phyloP scores from a whole-genome alignment of 2,329 filamentous ascomycete genomes.

The Paramyrothecium roridum region DNA sequence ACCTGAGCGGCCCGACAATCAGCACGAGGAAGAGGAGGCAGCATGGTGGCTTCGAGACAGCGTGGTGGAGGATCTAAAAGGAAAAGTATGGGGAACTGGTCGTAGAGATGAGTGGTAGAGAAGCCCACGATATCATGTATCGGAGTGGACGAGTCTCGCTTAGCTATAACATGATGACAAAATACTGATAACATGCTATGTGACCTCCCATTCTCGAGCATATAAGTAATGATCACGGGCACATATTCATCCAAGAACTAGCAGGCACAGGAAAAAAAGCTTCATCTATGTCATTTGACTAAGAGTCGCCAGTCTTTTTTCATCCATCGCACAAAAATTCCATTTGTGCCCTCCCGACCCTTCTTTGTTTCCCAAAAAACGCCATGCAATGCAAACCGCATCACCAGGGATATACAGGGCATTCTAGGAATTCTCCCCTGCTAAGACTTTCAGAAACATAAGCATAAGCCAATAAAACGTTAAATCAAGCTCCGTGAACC shows the following conservation, averaged over 20 bases:
- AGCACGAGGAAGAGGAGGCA: constrained; percentile 21
- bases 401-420: constrained; percentile 27
- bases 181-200: neutral
- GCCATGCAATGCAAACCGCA: constrained; percentile 37
- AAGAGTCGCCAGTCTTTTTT: constrained; percentile 17
- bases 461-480: neutral
- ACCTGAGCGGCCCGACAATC: constrained; percentile 15
- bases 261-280: constrained; percentile 1
- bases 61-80: constrained; percentile 53
- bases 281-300: neutral
- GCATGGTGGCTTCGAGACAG: constrained; percentile 56
- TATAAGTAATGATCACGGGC: neutral
- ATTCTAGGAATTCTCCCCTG: constrained; percentile 1
- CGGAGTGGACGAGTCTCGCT: neutral
- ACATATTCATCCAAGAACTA: too few relatives aligned
- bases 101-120: constrained; percentile 28
- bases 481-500: neutral
- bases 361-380: constrained; percentile 27
- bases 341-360: constrained; percentile 25
- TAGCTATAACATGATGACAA: neutral
- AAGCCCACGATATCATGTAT: neutral
- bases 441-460: neutral
- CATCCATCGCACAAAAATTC: constrained; percentile 24
- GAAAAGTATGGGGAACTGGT: constrained; percentile 49
- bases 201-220: neutral